These are phyloP conservation scores for Lentinula raphanica DNA, from an alignment of 768 basidiomycete species.

Conservation along the genomic window DNA sequence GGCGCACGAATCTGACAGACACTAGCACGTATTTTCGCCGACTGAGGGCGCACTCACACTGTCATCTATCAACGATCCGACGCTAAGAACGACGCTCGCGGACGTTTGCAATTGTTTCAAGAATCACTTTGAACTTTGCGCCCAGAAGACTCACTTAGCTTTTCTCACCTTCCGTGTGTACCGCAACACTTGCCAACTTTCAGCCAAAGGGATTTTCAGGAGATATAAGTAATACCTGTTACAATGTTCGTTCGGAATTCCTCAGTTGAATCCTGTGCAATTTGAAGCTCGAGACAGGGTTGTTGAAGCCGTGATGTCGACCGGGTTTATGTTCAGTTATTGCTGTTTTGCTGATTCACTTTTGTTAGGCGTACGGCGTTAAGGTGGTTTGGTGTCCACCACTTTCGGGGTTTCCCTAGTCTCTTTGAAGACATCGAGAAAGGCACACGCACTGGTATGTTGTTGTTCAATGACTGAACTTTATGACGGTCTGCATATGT, in stretches of 20 bases:
- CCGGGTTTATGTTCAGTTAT: background rate
- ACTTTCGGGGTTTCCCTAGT: background rate
- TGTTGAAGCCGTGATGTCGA: background rate
- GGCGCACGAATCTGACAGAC: background rate
- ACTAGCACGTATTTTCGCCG: background rate
- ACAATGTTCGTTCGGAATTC: background rate
- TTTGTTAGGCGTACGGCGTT: background rate
- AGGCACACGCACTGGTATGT: no score
- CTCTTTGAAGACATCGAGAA: no score
- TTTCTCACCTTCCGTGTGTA: background rate
- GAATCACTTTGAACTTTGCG: background rate
- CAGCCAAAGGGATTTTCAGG: background rate
- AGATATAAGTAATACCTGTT: background rate
- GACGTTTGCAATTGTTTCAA: background rate
- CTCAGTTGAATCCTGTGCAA: background rate
- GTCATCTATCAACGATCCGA: background rate
- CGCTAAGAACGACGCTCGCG: slow-evolving; percentile 3
- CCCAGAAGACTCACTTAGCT: background rate
- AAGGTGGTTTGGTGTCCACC: background rate
- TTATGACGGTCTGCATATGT: no score
- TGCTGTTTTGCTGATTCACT: background rate
- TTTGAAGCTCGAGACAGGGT: background rate
- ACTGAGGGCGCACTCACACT: background rate
- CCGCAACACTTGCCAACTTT: background rate
- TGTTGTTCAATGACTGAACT: no score